Evolutionary conservation across 176 grass and related monocot genomes (phyloP).

Genomic region (Pharus latifolius): DNA sequence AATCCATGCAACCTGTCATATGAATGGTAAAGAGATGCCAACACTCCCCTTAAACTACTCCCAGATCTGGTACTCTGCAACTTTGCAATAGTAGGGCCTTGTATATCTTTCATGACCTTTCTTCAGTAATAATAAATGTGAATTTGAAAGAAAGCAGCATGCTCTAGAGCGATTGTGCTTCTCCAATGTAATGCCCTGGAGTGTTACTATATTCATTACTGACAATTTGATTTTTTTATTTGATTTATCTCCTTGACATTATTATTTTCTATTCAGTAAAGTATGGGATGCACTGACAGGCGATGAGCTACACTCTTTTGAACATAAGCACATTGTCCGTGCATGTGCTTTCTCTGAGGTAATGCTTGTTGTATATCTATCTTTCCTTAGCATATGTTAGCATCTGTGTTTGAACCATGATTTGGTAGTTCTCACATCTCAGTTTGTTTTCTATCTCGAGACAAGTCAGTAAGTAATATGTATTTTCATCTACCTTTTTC

Average conservation of each 20-base stretch:
- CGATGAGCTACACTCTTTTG: constrained; percentile 81
- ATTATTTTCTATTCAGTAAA: constrained; percentile 52
- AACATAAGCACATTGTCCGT: constrained; percentile 90
- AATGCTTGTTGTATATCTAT: background rate
- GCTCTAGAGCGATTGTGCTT: no score
- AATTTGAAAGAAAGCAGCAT: no score
- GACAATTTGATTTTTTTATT: background rate
- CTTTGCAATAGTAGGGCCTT: background rate
- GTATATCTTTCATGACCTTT: background rate
- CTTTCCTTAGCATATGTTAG: background rate
- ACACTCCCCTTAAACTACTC: background rate
- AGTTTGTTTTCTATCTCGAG: no score
- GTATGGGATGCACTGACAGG: constrained; percentile 86
- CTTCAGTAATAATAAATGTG: no score
- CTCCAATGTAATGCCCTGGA: background rate
- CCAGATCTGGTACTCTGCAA: background rate
- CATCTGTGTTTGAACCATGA: background rate
- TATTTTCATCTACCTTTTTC: no score
- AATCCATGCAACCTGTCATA: no score
- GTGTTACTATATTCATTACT: background rate
- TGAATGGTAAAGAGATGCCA: background rate
- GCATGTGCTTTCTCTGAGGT: constrained; percentile 88
- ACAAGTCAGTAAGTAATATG: no score
- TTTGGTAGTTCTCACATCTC: background rate
- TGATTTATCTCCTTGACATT: background rate